Base-by-base conservation (phyloP, 257 asterid genomes). In the Petunia secreta region DNA sequence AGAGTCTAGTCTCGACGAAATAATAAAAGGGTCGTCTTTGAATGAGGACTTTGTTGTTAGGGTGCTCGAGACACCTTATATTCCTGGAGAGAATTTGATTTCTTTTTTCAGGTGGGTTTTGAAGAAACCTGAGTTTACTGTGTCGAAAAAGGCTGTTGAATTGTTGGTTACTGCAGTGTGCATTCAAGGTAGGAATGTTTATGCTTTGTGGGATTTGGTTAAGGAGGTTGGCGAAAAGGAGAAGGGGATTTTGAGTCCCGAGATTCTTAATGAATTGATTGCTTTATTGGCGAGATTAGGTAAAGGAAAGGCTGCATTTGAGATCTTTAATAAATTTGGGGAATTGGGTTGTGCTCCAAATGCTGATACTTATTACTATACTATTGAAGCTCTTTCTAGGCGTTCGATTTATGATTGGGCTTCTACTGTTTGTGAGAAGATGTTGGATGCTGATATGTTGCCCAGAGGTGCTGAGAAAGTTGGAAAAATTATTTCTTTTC, bases 291-390 rank as follows among this genome's bases (percentile, higher is more conserved):
- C 92, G 4, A 87, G 87, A 85, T 77, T 95, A 62, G 95, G 92
- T 75, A 91, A 92, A 77, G 97, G 89, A 62, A 92, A 95, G 82
- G 96, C 89, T 14, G 96, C 97, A n/a, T 91, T 82, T 80, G 96
- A 93, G 37, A 91, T 92, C 57, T 93, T 93, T 82, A 90, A 82
- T 81, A 92, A 87, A 89, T 90, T 92, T 86, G 97, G 87, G 87
- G 97, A 91, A 37, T 90, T 93, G 79, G 96, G 91, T 25, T 92
- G 94, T 80, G 79, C 41, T 5, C 67, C 79, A 8, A 87, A 89
- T 87, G 87, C 90, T 6, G 90, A 95, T 77, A 89, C 99, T 10
- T 93, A 91, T 84, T 93, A 84, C 82, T 81, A 81, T 46, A 90
- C 97, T 5, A 84, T 93, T 39, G 94, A 93, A 86, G 97, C 94